Evolutionary conservation across 306 rosid species (phyloP), one percentile per base, ranked within the genome.

Genomic region (Malus domestica): DNA sequence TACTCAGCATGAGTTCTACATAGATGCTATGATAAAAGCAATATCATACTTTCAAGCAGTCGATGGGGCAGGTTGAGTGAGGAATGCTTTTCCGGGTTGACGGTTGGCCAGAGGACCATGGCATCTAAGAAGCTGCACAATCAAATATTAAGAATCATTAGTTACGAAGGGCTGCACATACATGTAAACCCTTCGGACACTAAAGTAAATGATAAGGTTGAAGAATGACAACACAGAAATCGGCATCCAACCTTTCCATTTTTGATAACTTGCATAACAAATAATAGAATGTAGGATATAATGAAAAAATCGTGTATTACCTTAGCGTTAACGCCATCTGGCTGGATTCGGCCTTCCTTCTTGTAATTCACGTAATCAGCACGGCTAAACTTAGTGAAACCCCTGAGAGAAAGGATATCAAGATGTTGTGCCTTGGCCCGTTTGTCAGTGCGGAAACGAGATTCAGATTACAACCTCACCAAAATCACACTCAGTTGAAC

Each of bases 301-400:
- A 54, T 0, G 64, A 32, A 20, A 32, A 20, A 1, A 4, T n/a
- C 30, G 62, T 20, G 52, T 7, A 69, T 73, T 85, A 90, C 93
- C 97, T 89, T 91, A 4, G 97, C 93, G 79, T 91, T 91, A 70
- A 91, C 93, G 65, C 97, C 97, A 80, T 89, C 93, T 19, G 90
- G 84, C 74, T 78, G 0, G 67, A 90, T 84, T 75, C 77, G 84
- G 80, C 67, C 80, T 85, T 85, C 96, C 4, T 89, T 70, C 84
- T 88, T 88, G 79, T 10, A 87, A 83, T 65, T 85, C 70, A 88
- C 78, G 45, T 90, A 90, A 62, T 90, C 96, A 63, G 83, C 27
- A 1, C 96, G 88, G 78, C 54, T 84, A 73, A 82, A 85, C 81
- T 90, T 90, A 82, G 96, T 90, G 83, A 90, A 90, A 42, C 96